Percentiles rank a stretch among this genome's conserved stretches.
These are phyloP conservation scores for Schizosaccharomyces lindneri DNA, from an alignment of 805 yeast genomes.

Conservation along the genomic window DNA sequence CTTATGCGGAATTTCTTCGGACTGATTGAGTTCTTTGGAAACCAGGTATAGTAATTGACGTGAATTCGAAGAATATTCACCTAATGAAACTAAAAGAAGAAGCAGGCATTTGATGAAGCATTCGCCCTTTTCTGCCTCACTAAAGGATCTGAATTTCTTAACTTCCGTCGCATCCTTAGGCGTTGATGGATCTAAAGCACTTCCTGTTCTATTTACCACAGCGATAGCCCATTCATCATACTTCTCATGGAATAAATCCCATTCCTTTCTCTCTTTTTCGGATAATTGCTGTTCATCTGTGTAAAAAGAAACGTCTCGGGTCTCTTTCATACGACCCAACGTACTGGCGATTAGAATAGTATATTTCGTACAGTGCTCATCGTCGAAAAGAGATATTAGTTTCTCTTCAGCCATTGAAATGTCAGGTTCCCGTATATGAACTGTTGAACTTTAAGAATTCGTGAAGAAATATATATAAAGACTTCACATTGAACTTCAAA, in stretches of 20 bases:
- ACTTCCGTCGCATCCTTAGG: not conserved
- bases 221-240: not conserved
- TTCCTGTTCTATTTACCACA: not conserved
- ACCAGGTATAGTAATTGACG: conserved; percentile 1
- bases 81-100: conserved; percentile 5
- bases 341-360: not conserved
- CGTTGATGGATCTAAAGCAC: not conserved
- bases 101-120: not conserved
- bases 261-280: not conserved
- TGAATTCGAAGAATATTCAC: conserved; percentile 4
- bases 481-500: too few species aligned
- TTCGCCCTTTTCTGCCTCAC: not conserved
- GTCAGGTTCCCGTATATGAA: too few species aligned
- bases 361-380: not conserved
- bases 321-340: not conserved
- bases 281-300: not conserved
- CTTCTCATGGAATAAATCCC: not conserved
- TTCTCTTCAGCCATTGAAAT: not conserved
- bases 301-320: not conserved
- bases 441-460: too few species aligned
- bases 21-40: not conserved
- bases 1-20: not conserved
- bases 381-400: not conserved
- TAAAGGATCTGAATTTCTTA: not conserved
- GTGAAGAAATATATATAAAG: too few species aligned